Evolutionary conservation across 805 yeast genomes (phyloP), one percentile per base, ranked within the genome.

Genomic region (Lachancea kluyveri): DNA sequence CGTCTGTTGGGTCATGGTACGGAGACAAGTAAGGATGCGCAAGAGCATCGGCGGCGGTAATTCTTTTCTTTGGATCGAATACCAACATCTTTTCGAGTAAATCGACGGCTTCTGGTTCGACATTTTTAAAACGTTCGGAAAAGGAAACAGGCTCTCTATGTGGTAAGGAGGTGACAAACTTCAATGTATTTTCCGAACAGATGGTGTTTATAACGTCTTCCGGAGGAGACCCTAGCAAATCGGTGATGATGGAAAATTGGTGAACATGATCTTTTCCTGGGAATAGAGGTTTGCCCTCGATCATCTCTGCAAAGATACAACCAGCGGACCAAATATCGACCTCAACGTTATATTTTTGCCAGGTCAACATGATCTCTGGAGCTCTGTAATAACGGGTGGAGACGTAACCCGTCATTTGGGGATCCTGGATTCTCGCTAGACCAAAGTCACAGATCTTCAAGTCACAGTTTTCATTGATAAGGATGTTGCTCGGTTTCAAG

Each of bases 211-310:
- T 90, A 13, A 92, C 97, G 53, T 92, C 97, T 27, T 77, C 77
- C 4, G 97, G 97, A 3, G 98, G 99, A 3, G 95, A 81, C 1
- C 99, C 99, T 41, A 92, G 68, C 38, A 92, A 69, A 62, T 92
- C 98, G 8, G 98, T 92, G 47, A 92, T 92, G 53, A 92, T 92
- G 22, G 94, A 81, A 55, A 92, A 92, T 67, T 92, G 99, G 60
- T 92, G 96, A 34, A 92, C 96, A 56, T 92, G 98, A 58, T 94
- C 98, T 55, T 85, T 86, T 29, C 98, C 98, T 1, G 98, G 98
- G 70, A 90, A 90, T 26, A 90, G 68, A 2, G 98, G 97, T 59
- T 85, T 86, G 7, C 96, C 96, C 57, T 88, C 95, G 45, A 90
- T 82, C 95, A 90, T 90, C 58, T 90, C 98, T 6, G 96, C 92